A percentile compares a stretch with the other conserved stretches of the same genome.
phyloP scores from a whole-genome alignment of 2,329 filamentous ascomycete genomes.

The Fusarium penzigii region DNA sequence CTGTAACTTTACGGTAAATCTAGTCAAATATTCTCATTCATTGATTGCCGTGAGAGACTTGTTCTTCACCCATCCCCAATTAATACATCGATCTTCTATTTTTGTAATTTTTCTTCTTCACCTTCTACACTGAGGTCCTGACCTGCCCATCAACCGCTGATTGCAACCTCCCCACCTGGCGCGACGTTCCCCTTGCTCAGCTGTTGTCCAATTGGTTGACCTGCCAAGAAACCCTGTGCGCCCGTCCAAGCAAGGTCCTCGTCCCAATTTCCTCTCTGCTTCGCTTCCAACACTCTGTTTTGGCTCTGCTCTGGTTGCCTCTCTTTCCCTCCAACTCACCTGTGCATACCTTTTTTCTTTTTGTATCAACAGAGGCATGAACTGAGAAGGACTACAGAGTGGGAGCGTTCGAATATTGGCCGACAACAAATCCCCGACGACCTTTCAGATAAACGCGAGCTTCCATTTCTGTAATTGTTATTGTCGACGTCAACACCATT shows the following conservation, averaged over 20 bases:
- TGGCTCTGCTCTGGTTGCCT: not conserved
- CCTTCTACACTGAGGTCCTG: not conserved
- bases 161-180: constrained; percentile 10
- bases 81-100: not conserved
- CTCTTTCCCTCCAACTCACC: constrained; percentile 14
- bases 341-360: constrained; percentile 2
- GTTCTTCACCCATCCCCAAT: too few species aligned
- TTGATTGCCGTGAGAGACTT: too few species aligned
- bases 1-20: too few species aligned
- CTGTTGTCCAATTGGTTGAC: constrained; percentile 26
- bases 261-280: constrained; percentile 26
- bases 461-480: not conserved
- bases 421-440: constrained; percentile 8
- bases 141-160: constrained; percentile 8
- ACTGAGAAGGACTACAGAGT: constrained; percentile 14
- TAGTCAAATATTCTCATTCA: too few species aligned
- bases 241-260: constrained; percentile 27
- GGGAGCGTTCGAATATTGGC: constrained; percentile 7
- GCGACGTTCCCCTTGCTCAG: constrained; percentile 19
- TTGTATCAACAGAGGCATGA: constrained; percentile 19
- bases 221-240: constrained; percentile 30
- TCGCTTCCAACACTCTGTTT: too few species aligned
- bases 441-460: constrained; percentile 8
- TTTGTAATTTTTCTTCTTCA: constrained; percentile 3
- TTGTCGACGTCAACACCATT: too few species aligned